Base-by-base conservation (phyloP, 768 basidiomycete genomes). In the Suillus placidus region DNA sequence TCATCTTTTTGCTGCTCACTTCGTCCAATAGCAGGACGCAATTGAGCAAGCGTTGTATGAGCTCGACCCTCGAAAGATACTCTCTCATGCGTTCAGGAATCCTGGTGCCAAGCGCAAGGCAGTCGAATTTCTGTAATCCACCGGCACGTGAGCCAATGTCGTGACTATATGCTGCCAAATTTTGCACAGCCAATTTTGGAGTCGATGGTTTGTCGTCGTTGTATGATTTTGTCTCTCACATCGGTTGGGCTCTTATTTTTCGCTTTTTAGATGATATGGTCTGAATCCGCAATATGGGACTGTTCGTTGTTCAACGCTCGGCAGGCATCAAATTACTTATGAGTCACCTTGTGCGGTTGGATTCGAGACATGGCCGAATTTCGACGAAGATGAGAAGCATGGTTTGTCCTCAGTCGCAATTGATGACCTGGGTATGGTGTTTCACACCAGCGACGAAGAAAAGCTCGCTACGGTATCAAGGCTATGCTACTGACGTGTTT, bases 1-100 rank as follows among this genome's bases (percentile, higher is more conserved):
- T 82, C 71, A 87, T 73, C 79, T 81, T 52, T 64, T 34, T 45
- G 65, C 68, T 57, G 35, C 13, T 37, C 60, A 45, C 14, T 68
- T 58, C 4, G 67, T 71, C 42, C 60, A 18, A 23, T 58, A 56
- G 30, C 55, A 63, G 35, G 66, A 61, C 5, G 52, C 43, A 58
- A 61, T 47, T 42, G 69, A 65, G 49, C 47, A 14, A 37, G 13
- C 16, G 35, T 12, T 37, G n/a, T 37, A 57, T n/a, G 35, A 37
- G 16, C 26, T 30, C 13, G 32, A 34, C 18, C 18, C 20, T 55
- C 20, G 2, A 12, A 56, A 35, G 34, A n/a, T 8, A 14, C 2
- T 16, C 26, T 7, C 26, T 26, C 6, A 5, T 16, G 26, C 26
- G 26, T 52, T 30, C 2, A 51, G 13, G 13, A 30, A 52, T 26